Base-by-base conservation (phyloP, 2,329 filamentous ascomycete genomes). In the Alternaria brassicae region DNA sequence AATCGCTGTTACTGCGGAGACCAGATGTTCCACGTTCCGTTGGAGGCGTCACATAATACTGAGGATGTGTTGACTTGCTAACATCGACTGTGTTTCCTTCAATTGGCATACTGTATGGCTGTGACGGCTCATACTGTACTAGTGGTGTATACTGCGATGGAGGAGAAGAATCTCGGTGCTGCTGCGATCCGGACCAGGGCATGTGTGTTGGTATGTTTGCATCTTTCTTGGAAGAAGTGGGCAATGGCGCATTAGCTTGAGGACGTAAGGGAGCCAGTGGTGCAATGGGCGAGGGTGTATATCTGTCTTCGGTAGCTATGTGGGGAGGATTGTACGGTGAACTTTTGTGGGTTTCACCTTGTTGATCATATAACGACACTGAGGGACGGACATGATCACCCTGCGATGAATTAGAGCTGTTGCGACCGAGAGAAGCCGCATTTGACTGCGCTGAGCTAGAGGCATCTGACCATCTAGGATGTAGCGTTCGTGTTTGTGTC, bases 371-470 rank as follows among this genome's bases (percentile, higher is more conserved):
- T 23, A 12, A 15, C 15, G 30, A 21, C 32, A 48, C 19, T 9
- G 58, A 54, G 37, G 53, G 9, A 2, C 37, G 30, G 37, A 36
- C 40, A 50, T 36, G 39, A 5, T 50, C 19, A 41, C 56, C 68
- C 50, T 65, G 62, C 8, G 73, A 74, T 2, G 71, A 71, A 36
- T 51, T 66, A 0, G 73, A 74, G 49, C 66, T 66, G 49, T 71
- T 58, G 27, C 67, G 69, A 49, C 71, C 67, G 13, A 75, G 53
- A 3, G 72, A 74, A 10, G 63, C 65, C 17, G 58, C 32, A 8
- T 75, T 67, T 7, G 73, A 77, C 30, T 66, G 68, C 12, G 59
- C 53, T 7, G 74, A 75, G 48, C 73, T 73, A 27, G 69, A 60
- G 2, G 47, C 60, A 27, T 66, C 58, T 8, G 74, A 76, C 63